These are phyloP conservation scores for Scleromitrula shiraiana DNA, from an alignment of 2,329 filamentous ascomycete genomes.

Conservation along the genomic window DNA sequence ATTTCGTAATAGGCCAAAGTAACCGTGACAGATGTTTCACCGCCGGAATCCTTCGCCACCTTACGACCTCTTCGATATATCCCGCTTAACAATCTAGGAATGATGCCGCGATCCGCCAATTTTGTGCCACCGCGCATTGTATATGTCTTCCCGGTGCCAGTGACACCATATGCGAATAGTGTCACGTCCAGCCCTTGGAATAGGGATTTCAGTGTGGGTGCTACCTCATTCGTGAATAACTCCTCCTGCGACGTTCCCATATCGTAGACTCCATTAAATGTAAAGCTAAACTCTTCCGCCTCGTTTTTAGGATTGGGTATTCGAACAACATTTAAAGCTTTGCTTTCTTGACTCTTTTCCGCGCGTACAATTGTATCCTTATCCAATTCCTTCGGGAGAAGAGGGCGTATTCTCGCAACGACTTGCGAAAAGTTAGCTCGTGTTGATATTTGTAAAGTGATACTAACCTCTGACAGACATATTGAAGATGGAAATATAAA, in stretches of 20 bases:
- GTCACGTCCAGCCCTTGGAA: slow-evolving; percentile 86
- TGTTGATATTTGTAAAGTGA: neutral
- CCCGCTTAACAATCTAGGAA: slow-evolving; percentile 74
- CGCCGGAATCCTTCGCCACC: slow-evolving; percentile 69
- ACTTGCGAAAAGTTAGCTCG: slow-evolving; percentile 59
- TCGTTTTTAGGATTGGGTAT: slow-evolving; percentile 95
- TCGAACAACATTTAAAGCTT: slow-evolving; percentile 62
- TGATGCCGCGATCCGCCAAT: slow-evolving; percentile 77
- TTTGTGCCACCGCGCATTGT: slow-evolving; percentile 91
- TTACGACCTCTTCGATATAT: slow-evolving; percentile 83
- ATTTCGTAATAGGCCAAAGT: slow-evolving; percentile 91
- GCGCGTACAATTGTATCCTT: slow-evolving; percentile 77
- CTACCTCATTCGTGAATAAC: slow-evolving; percentile 87
- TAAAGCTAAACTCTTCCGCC: slow-evolving; percentile 82
- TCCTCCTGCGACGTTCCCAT: slow-evolving; percentile 72
- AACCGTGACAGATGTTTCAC: slow-evolving; percentile 63
- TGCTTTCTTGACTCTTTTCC: slow-evolving; percentile 52
- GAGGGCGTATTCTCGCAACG: slow-evolving; percentile 81
- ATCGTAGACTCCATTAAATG: slow-evolving; percentile 91
- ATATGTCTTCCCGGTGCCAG: slow-evolving; percentile 89
- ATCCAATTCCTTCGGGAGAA: slow-evolving; percentile 77
- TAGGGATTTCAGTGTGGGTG: slow-evolving; percentile 82
- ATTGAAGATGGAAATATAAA: slow-evolving; percentile 4
- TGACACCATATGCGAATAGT: slow-evolving; percentile 88
- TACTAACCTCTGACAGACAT: slow-evolving; percentile 25